Evolutionary conservation across 2,329 filamentous ascomycete species (phyloP).

Genomic region (Clarireedia monteithiana): DNA sequence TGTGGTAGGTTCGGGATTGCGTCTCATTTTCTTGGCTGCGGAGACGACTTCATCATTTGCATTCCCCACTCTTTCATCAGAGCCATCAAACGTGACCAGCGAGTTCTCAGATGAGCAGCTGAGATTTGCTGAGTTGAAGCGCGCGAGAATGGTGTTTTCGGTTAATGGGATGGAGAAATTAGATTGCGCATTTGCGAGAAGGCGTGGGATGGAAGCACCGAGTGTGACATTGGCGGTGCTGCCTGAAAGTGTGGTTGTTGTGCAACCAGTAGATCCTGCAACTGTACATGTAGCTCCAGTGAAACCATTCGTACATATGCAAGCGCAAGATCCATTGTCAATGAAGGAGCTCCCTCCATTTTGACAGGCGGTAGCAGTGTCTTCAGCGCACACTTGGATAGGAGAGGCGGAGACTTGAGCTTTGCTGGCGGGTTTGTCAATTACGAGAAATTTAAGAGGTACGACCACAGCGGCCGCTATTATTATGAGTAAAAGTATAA

Average conservation of each 20-base stretch:
- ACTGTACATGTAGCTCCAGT: slow-evolving; percentile 54
- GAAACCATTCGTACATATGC: slow-evolving; percentile 84
- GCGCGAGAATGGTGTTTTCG: slow-evolving; percentile 58
- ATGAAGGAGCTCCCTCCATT: slow-evolving; percentile 77
- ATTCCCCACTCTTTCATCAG: slow-evolving; percentile 17
- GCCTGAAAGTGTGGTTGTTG: slow-evolving; percentile 38
- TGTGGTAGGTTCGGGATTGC: not conserved
- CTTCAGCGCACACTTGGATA: slow-evolving; percentile 44
- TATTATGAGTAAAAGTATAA: slow-evolving; percentile 60
- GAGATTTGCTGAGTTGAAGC: slow-evolving; percentile 67
- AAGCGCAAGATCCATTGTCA: slow-evolving; percentile 63
- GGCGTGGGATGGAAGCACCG: slow-evolving; percentile 67
- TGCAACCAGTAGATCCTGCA: slow-evolving; percentile 45
- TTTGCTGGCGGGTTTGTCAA: slow-evolving; percentile 38
- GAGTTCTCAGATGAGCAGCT: slow-evolving; percentile 83
- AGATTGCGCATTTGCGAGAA: slow-evolving; percentile 55
- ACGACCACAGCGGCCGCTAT: slow-evolving; percentile 77
- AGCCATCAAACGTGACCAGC: slow-evolving; percentile 72
- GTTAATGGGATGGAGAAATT: slow-evolving; percentile 75
- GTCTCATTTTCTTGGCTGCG: not conserved
- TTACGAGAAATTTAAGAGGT: slow-evolving; percentile 59
- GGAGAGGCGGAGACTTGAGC: slow-evolving; percentile 9
- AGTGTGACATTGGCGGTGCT: slow-evolving; percentile 60
- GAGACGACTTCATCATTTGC: slow-evolving; percentile 12
- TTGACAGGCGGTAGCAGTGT: slow-evolving; percentile 50